Base-by-base conservation (phyloP, 371 early-diverging fungal genomes). In the Mortierella sp. region DNA sequence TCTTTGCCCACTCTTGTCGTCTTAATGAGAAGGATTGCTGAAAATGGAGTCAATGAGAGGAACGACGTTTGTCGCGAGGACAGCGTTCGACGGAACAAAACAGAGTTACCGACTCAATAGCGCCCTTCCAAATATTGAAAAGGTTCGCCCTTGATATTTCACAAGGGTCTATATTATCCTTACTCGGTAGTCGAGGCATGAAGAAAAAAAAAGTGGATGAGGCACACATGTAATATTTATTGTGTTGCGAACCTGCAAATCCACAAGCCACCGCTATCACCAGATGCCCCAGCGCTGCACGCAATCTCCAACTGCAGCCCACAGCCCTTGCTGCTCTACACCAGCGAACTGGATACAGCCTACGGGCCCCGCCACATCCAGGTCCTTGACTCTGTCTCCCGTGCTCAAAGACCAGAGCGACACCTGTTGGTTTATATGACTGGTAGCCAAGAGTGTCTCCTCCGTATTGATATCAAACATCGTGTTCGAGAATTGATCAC, bases 111-210 rank as follows among this genome's bases (percentile, higher is more conserved):
- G 60, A 57, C 70, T 44, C 51, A 54, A 26, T 59, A 51, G 54
- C 50, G 64, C 64, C 71, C 64, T 50, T 69, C 69, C 69, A 69
- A 69, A 69, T 55, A 69, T 69, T 69, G n/a, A 37, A 50, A 19
- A 24, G 19, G 49, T 47, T 58, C 44, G 31, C n/a, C 71, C 71
- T 58, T 64, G 64, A 64, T 63, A 48, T 64, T 63, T 64, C 64
- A 59, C 64, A 64, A 63, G 59, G 64, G 64, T 64, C 70, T 70
- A 69, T 69, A 69, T 69, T 61, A 68, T 69, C 69, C 69, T 69
- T 69, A 69, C 69, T 69, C 69, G 62, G 61, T 69, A 69, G 69
- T 69, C 69, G 69, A 69, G 69, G 69, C 69, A 69, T 69, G 52
- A 60, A 41, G 62, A 58, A 43, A 56, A 58, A 53, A 48, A 49